Evolutionary conservation across 176 grass and related monocot genomes (phyloP), one percentile per base, ranked within the genome.

Genomic region (Chrysopogon serrulatus): DNA sequence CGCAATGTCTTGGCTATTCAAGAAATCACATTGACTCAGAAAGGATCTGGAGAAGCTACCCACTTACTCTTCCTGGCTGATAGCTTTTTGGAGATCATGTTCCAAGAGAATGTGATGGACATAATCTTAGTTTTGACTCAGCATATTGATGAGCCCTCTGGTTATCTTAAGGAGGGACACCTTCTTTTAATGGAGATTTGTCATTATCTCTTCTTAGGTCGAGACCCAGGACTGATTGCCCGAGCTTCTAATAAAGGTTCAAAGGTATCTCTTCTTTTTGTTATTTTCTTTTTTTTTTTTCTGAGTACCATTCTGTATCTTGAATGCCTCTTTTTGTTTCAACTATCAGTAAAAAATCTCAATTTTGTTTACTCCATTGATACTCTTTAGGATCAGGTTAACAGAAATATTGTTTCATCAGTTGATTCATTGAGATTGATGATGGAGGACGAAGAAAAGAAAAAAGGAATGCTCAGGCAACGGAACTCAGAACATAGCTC

Each of bases 21-120:
- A 93, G 92, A 95, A 68, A 95, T 98, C 64, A 98, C 95, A 76
- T 85, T 91, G 67, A 79, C 92, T 63, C 95, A 98, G 56, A 98
- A 95, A 77, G 89, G 91, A 75, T 91, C 85, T 73, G 92, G 95
- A 79, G 90, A 84, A 79, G 85, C 95, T 47, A 88, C 95, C 33
- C 88, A 90, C 69, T 86, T 91, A 71, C 84, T 95, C 53, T 89
- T 85, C 68, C 59, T 98, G 87, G 76, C 92, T 42, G 91, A 95
- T 73, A 89, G 72, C 33, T 91, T 95, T 90, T 77, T 98, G 51
- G 95, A 95, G 65, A 88, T 98, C 65, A 84, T 95, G 85, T 98
- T 98, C 85, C 84, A 95, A 88, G 95, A 98, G 85, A 91, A 98
- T 91, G 89, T 95, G 32, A 90, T 98, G 92, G 95, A 98, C 76